Conservation (phyloP, 192 early-diverging fungal species). For the Gigaspora rosea region DNA sequence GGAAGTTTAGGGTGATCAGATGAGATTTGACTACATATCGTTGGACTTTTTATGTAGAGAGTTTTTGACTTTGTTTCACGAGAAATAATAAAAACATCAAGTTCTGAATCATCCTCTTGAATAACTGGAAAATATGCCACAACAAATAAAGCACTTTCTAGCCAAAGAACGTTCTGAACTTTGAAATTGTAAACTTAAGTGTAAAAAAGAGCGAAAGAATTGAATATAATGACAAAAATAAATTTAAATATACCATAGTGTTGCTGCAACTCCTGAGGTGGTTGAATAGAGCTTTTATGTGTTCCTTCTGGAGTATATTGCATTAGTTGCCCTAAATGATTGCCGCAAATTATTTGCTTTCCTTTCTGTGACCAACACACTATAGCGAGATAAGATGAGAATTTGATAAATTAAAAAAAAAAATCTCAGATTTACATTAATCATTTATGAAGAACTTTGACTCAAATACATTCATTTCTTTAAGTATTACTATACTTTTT, state of each 20-base stretch:
- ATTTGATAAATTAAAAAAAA: not conserved
- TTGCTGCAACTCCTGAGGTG: constrained; percentile 25
- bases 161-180: constrained; percentile 75
- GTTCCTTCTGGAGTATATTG: constrained; percentile 67
- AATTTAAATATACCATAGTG: constrained; percentile 2
- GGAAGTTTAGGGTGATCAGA: constrained; percentile 47
- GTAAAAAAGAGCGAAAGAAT: not conserved
- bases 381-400: not conserved
- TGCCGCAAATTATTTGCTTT: constrained; percentile 84
- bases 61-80: constrained; percentile 44
- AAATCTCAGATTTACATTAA: not conserved
- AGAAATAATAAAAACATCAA: constrained; percentile 61
- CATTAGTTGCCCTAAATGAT: constrained; percentile 53
- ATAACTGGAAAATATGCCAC: constrained; percentile 46
- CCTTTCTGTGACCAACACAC: constrained; percentile 83
- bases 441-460: not conserved
- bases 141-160: constrained; percentile 70
- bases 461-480: not conserved
- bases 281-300: constrained; percentile 40
- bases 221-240: too few relatives aligned
- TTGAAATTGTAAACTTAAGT: not conserved
- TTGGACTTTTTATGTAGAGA: constrained; percentile 56
- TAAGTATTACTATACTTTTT: not conserved
- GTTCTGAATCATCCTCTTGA: constrained; percentile 32
- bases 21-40: constrained; percentile 61